Percentiles rank a stretch among this genome's conserved stretches.
phyloP scores from a whole-genome alignment of 2,329 filamentous ascomycete species.

The Ophidiomyces ophidiicola region DNA sequence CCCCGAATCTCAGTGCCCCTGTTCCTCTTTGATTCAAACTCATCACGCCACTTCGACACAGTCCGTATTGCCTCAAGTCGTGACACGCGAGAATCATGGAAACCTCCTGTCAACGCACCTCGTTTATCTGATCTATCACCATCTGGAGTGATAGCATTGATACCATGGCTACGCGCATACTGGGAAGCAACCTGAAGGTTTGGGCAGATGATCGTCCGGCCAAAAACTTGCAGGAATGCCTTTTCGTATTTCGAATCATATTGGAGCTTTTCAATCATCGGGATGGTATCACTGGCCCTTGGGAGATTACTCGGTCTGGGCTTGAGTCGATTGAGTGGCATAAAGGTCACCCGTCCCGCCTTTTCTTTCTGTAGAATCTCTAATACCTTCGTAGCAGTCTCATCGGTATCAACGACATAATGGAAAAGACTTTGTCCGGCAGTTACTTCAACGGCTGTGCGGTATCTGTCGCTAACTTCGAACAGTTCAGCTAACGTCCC shows the following conservation, averaged over 20 bases:
- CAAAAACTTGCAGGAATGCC: conserved; percentile 90
- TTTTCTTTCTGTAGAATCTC: conserved; percentile 67
- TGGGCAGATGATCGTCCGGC: conserved; percentile 86
- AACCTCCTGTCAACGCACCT: conserved; percentile 90
- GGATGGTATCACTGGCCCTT: conserved; percentile 73
- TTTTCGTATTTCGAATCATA: conserved; percentile 67
- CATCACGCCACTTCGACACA: conserved; percentile 60
- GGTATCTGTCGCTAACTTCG: conserved; percentile 70
- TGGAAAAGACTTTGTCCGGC: conserved; percentile 89
- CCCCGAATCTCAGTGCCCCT: conserved; percentile 54
- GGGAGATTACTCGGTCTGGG: conserved; percentile 63
- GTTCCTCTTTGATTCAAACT: conserved; percentile 55
- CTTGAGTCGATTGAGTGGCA: conserved; percentile 74
- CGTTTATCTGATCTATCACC: conserved; percentile 92
- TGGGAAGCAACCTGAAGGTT: conserved; percentile 77
- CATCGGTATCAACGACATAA: conserved; percentile 85
- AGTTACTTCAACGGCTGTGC: conserved; percentile 81
- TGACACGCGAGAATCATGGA: conserved; percentile 73
- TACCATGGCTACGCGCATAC: conserved; percentile 80
- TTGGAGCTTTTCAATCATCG: conserved; percentile 70
- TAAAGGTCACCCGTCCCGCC: conserved; percentile 82
- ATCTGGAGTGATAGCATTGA: conserved; percentile 87
- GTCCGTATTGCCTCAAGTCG: conserved; percentile 72
- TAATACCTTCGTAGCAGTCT: conserved; percentile 70
- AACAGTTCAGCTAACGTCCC: conserved; percentile 91